Evolutionary conservation across 2,329 filamentous ascomycete genomes (phyloP).

Genomic region (Aureobasidium sp.): DNA sequence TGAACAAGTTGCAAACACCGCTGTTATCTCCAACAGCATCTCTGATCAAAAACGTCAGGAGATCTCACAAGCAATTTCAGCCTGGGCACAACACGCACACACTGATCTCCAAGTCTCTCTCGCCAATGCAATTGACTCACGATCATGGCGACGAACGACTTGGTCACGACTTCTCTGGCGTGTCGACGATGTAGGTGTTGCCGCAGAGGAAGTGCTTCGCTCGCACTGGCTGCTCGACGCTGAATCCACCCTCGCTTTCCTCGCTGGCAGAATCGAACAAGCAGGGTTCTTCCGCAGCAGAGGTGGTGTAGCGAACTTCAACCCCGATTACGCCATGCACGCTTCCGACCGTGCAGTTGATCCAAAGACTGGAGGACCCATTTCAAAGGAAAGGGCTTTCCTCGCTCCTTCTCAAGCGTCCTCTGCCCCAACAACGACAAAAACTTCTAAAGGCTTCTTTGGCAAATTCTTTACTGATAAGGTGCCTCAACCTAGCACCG

Average conservation of each 20-base stretch:
- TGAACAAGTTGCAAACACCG: slow-evolving; percentile 35
- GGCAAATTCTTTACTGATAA: slow-evolving; percentile 1
- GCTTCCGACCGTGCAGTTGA: slow-evolving; percentile 2
- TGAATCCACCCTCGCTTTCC: slow-evolving; percentile 73
- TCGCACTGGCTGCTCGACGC: slow-evolving; percentile 68
- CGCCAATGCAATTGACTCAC: slow-evolving; percentile 66
- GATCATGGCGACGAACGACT: slow-evolving; percentile 66
- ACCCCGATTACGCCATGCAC: slow-evolving; percentile 8
- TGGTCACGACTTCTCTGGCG: slow-evolving; percentile 98
- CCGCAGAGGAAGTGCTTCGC: slow-evolving; percentile 68
- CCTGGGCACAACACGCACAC: slow-evolving; percentile 74
- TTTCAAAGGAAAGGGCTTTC: slow-evolving; percentile 18
- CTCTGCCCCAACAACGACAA: slow-evolving; percentile 16
- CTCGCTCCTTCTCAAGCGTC: not conserved
- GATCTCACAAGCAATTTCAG: slow-evolving; percentile 52
- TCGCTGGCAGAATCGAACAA: slow-evolving; percentile 67
- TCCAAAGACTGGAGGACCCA: not conserved
- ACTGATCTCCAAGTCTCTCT: slow-evolving; percentile 73
- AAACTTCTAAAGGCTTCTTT: slow-evolving; percentile 3
- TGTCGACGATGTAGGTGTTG: slow-evolving; percentile 81
- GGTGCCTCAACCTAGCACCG: slow-evolving; percentile 14
- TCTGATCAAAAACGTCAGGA: slow-evolving; percentile 35
- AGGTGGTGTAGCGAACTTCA: not conserved
- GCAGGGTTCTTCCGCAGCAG: slow-evolving; percentile 38
- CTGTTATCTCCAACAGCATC: slow-evolving; percentile 27